Base-by-base conservation (phyloP, 176 grass and related monocot species). In the Neostapfia colusana region DNA sequence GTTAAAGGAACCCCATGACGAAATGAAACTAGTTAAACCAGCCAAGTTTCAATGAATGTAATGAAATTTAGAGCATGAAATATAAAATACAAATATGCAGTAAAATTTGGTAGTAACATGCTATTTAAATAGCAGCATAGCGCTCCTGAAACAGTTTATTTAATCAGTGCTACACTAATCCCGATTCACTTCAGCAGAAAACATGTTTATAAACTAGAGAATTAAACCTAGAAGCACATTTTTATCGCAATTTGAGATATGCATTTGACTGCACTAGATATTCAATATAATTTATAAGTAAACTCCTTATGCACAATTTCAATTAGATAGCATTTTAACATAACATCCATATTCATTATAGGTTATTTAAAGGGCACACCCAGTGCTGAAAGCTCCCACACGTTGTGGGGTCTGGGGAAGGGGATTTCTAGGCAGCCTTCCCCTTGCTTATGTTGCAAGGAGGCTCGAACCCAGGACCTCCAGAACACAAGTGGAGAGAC, bases 11-110 rank as follows among this genome's bases (percentile, higher is more conserved):
- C 67, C 21, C 83, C 50, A 38, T 40, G 10, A 23, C 28, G 25
- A 11, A 24, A 70, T 54, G 16, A 41, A 62, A 73, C 58, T 79
- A 85, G 44, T 41, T 76, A 46, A 49, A 69, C 36, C 27, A 48
- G 45, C 4, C 16, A 16, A 48, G 40, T 60, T 17, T 46, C 62
- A 85, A 60, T 27, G 14, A 59, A 44, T 18, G 0, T 21, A 50
- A 28, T 67, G 48, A 51, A 49, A 54, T 49, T 26, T 37, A 37
- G 14, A 48, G 63, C 46, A 66, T 37, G 45, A 71, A 46, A 79
- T 48, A 49, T 54, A 65, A 23, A 68, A 59, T 64, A 43, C 5
- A 25, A 43, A 60, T n/a, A 49, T 50, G 20, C 23, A 48, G 39
- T 40, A 23, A 74, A 74, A 18, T 20, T 72, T 61, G 15, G 50